Conservation (phyloP, 345 rosid genomes). For the Erucastrum elatum region DNA sequence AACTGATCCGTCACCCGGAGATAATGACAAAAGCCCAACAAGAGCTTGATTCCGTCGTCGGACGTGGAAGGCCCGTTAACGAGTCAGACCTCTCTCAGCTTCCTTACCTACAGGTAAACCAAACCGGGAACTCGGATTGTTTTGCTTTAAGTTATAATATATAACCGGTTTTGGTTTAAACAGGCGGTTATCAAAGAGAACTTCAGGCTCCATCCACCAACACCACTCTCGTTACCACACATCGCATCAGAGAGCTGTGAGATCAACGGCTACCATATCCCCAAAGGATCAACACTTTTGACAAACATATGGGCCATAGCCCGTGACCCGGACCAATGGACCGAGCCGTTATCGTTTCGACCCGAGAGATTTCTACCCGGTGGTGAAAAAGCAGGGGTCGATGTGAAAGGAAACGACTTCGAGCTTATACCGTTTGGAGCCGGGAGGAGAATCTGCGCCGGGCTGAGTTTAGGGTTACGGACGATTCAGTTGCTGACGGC, state of each 20-base stretch:
- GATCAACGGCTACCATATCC: constrained; percentile 76
- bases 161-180: constrained; percentile 12
- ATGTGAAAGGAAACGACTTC: constrained; percentile 67
- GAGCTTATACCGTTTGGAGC: constrained; percentile 88
- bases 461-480: constrained; percentile 71
- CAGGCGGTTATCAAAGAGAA: constrained; percentile 72
- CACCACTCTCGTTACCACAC: constrained; percentile 78
- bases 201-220: constrained; percentile 80
- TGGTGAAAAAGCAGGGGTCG: constrained; percentile 58
- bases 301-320: constrained; percentile 87
- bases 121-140: neutral
- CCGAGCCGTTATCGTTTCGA: constrained; percentile 54
- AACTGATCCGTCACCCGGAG: constrained; percentile 70
- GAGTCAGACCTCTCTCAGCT: constrained; percentile 58
- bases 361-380: constrained; percentile 81
- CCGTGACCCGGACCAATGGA: constrained; percentile 73
- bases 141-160: neutral
- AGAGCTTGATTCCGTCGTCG: constrained; percentile 70
- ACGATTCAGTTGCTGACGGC: constrained; percentile 68
- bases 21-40: constrained; percentile 46
- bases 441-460: constrained; percentile 84
- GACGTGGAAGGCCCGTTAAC: constrained; percentile 47
- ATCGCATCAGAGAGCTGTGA: constrained; percentile 64
- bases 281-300: constrained; percentile 62
- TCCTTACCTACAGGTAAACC: constrained; percentile 55